These are phyloP conservation scores for Solanum stenotomum DNA, from an alignment of 257 asterid genomes.

Conservation along the genomic window DNA sequence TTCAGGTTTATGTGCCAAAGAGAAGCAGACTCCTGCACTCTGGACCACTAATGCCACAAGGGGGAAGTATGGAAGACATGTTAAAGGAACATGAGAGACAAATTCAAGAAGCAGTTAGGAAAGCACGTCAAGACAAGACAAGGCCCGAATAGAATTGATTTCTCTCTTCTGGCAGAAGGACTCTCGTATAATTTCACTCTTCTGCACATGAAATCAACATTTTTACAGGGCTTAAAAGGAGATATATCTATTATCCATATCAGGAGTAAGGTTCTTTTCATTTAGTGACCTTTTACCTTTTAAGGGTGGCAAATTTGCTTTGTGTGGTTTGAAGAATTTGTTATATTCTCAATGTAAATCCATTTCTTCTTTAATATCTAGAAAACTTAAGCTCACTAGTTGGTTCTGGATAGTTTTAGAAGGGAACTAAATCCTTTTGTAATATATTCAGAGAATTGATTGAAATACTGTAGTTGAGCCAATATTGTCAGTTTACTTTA, in stretches of 20 bases:
- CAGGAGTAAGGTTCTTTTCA: background rate
- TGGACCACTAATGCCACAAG: conserved; percentile 63
- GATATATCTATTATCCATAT: background rate
- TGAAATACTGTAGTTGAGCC: background rate
- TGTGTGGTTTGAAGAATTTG: background rate
- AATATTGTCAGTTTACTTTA: background rate
- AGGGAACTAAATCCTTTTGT: background rate
- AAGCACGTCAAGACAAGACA: conserved; percentile 37
- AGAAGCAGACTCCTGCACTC: conserved; percentile 48
- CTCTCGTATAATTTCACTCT: background rate
- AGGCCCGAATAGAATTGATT: conserved; percentile 10
- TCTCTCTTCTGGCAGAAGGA: background rate
- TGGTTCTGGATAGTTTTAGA: background rate
- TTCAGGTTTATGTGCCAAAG: conserved; percentile 40
- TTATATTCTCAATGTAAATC: background rate
- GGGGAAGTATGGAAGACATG: conserved; percentile 67
- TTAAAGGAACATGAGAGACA: conserved; percentile 65
- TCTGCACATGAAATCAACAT: background rate
- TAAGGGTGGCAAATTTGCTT: background rate
- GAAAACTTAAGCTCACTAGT: background rate
- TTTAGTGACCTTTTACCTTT: background rate
- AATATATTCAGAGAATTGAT: background rate
- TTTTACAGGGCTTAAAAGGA: background rate
- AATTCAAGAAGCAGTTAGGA: conserved; percentile 63
- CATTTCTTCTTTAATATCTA: background rate